A percentile compares a stretch with the other conserved stretches of the same genome.
Conservation (phyloP, 2,329 filamentous ascomycete species). For the Ascochyta koolunga region DNA sequence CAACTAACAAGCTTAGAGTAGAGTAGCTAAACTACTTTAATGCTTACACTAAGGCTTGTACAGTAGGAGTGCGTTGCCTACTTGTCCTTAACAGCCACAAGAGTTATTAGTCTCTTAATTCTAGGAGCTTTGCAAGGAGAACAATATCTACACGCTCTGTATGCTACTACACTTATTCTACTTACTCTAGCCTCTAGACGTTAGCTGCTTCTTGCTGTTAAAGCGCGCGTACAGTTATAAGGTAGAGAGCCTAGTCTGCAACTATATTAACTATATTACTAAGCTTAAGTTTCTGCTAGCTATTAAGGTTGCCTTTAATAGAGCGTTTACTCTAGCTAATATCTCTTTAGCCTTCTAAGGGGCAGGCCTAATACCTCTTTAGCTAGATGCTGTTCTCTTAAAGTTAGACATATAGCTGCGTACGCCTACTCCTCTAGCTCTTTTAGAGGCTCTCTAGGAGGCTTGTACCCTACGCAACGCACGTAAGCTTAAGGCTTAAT, state of each 20-base stretch:
- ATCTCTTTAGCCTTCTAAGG: neutral
- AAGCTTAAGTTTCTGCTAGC: conserved; percentile 4
- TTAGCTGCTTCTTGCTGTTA: conserved; percentile 40
- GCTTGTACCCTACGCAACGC: neutral
- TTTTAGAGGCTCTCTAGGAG: neutral
- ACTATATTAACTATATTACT: too few species aligned
- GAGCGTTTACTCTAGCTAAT: neutral
- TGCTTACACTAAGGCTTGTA: conserved; percentile 8
- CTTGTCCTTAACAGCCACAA: too few species aligned
- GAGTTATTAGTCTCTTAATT: too few species aligned
- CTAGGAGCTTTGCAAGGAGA: too few species aligned
- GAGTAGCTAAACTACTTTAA: too few species aligned
- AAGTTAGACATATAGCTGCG: neutral
- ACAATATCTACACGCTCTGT: too few species aligned
- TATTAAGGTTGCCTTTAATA: neutral
- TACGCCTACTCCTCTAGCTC: neutral
- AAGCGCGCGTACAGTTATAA: conserved; percentile 41
- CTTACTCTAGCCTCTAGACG: too few species aligned
- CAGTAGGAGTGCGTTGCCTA: too few species aligned
- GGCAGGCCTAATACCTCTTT: neutral
- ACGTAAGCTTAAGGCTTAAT: too few species aligned
- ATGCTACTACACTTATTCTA: too few species aligned
- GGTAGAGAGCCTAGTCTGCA: conserved; percentile 33
- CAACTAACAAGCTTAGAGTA: too few species aligned
- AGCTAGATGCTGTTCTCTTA: neutral